phyloP scores from a whole-genome alignment of 805 yeast species.

The Dipodascus geniculatus region DNA sequence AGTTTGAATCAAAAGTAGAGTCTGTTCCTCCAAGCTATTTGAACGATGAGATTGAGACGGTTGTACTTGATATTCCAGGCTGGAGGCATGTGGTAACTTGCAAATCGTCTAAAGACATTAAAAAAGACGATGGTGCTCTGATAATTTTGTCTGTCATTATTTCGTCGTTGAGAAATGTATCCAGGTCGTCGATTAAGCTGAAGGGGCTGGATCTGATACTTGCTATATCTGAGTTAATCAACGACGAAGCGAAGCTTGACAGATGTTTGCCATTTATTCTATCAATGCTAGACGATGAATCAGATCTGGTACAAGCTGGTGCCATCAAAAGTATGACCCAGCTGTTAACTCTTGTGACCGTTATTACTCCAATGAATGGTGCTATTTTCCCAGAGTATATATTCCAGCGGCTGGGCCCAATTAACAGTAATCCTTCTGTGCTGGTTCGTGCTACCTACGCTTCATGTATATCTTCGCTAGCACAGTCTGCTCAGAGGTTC shows the following conservation, averaged over 20 bases:
- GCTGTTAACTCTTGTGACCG: slow-evolving; percentile 48
- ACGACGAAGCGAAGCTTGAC: slow-evolving; percentile 79
- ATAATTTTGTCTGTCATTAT: slow-evolving; percentile 47
- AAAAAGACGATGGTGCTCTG: slow-evolving; percentile 34
- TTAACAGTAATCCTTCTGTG: slow-evolving; percentile 19
- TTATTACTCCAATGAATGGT: slow-evolving; percentile 63
- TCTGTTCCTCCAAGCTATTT: background rate
- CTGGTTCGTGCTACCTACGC: slow-evolving; percentile 62
- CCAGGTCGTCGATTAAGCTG: slow-evolving; percentile 45
- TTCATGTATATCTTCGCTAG: slow-evolving; percentile 58
- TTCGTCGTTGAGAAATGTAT: slow-evolving; percentile 49
- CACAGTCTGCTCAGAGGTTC: slow-evolving; percentile 49
- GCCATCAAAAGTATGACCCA: slow-evolving; percentile 61
- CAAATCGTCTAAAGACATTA: background rate
- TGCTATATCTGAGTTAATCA: slow-evolving; percentile 61
- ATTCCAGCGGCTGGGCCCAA: slow-evolving; percentile 44
- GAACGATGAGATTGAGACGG: background rate
- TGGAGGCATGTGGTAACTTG: background rate
- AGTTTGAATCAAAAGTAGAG: background rate
- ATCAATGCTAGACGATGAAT: slow-evolving; percentile 56
- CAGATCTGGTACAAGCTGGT: slow-evolving; percentile 51
- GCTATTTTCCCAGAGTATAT: slow-evolving; percentile 73
- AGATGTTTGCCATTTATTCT: slow-evolving; percentile 73
- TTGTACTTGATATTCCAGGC: background rate
- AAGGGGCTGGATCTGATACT: slow-evolving; percentile 67